A percentile compares a stretch with the other conserved stretches of the same genome.
These are phyloP conservation scores for Melampsora abietis-canadensis DNA, from an alignment of 1,284 basidiomycete species.

Conservation along the genomic window DNA sequence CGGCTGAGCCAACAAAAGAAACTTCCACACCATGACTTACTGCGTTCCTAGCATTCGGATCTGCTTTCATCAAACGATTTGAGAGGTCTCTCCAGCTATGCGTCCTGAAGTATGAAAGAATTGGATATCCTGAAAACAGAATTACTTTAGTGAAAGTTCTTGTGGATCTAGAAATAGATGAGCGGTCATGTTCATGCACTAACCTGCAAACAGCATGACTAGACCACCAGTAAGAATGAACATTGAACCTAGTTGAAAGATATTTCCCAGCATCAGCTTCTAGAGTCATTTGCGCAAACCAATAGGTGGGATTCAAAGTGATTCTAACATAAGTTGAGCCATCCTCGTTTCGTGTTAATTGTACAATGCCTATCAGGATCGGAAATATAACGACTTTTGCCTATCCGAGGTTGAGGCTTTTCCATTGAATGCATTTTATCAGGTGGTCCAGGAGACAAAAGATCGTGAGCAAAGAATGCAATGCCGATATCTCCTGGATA, in stretches of 20 bases:
- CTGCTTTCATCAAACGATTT: too few relatives aligned
- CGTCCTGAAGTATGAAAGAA: slow-evolving; percentile 11
- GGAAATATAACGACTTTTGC: slow-evolving; percentile 34
- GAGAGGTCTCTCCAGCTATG: slow-evolving; percentile 2
- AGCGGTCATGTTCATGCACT: background rate
- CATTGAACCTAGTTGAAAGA: slow-evolving; percentile 8
- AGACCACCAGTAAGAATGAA: slow-evolving; percentile 14
- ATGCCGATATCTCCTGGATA: slow-evolving; percentile 18
- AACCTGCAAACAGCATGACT: slow-evolving; percentile 38
- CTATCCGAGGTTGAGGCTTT: slow-evolving; percentile 16
- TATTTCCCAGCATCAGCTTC: background rate
- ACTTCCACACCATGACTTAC: background rate
- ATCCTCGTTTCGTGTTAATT: slow-evolving; percentile 21
- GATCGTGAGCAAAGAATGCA: slow-evolving; percentile 24
- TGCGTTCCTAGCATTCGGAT: too few relatives aligned
- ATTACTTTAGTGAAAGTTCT: background rate
- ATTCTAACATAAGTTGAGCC: slow-evolving; percentile 29
- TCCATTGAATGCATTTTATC: slow-evolving; percentile 38
- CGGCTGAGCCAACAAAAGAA: background rate
- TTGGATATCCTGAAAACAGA: slow-evolving; percentile 29
- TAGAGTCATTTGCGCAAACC: background rate
- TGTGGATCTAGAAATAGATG: background rate
- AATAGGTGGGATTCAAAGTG: background rate
- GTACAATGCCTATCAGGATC: slow-evolving; percentile 13
- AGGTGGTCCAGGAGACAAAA: slow-evolving; percentile 28